Evolutionary conservation across 805 yeast genomes (phyloP).

Genomic region (Pichia deserticola): DNA sequence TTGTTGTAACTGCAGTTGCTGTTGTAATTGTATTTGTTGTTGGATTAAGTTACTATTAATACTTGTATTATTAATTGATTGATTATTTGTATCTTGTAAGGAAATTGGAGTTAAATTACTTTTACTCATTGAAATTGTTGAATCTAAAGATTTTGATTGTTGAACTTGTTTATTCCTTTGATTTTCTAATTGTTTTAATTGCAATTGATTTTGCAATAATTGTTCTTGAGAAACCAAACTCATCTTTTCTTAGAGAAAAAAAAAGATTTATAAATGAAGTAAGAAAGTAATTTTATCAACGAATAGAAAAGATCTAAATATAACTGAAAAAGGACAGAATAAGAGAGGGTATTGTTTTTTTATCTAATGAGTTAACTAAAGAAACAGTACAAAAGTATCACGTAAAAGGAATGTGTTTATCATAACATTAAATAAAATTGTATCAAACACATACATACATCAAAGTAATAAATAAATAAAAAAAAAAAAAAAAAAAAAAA

Average conservation of each 20-base stretch:
- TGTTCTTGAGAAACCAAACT: slow-evolving; percentile 36
- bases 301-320: neutral
- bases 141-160: slow-evolving; percentile 34
- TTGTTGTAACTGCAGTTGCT: slow-evolving; percentile 33
- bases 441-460: too few species aligned
- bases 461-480: too few species aligned
- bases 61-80: too few species aligned
- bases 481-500: too few species aligned
- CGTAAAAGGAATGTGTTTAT: too few species aligned
- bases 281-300: neutral
- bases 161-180: slow-evolving; percentile 37
- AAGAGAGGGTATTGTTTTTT: too few species aligned
- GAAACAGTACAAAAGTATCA: too few species aligned
- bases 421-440: too few species aligned
- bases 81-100: neutral
- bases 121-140: slow-evolving; percentile 29
- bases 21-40: slow-evolving; percentile 14
- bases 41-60: slow-evolving; percentile 9
- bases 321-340: too few species aligned
- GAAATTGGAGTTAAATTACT: slow-evolving; percentile 24
- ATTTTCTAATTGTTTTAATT: slow-evolving; percentile 37
- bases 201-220: slow-evolving; percentile 38
- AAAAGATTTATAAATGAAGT: neutral
- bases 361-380: too few species aligned
- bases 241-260: slow-evolving; percentile 15